phyloP scores from a whole-genome alignment of 345 rosid species.

The Gossypium australe region DNA sequence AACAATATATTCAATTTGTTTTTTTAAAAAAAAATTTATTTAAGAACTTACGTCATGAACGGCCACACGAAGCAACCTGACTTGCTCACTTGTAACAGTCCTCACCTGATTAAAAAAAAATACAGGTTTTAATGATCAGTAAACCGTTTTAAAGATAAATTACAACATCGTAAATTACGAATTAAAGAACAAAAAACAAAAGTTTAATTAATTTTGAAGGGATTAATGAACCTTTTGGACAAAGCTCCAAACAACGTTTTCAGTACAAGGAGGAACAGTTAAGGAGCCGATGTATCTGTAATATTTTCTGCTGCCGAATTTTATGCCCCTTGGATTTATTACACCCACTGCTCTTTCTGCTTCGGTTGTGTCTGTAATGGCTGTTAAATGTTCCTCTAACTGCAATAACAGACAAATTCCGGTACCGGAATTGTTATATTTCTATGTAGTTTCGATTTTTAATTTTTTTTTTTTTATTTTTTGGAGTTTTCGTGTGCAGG shows the following conservation, averaged over 20 bases:
- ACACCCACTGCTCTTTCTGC: constrained; percentile 35
- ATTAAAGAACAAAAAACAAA: not conserved
- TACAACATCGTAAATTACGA: not conserved
- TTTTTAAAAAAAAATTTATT: no score
- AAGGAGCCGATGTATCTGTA: constrained; percentile 83
- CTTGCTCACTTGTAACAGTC: constrained; percentile 55
- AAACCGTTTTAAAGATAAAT: not conserved
- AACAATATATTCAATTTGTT: no score
- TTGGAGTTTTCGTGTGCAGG: no score
- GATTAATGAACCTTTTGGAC: constrained; percentile 38
- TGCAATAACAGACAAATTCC: constrained; percentile 7
- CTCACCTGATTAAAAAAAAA: constrained; percentile 34
- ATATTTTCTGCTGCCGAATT: constrained; percentile 54
- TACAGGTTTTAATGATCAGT: not conserved
- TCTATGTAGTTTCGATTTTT: no score
- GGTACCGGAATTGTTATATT: no score
- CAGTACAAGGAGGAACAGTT: constrained; percentile 81
- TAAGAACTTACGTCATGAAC: constrained; percentile 67
- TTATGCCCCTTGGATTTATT: constrained; percentile 45
- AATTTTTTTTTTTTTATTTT: no score
- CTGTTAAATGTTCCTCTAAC: constrained; percentile 37
- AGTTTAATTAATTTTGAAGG: not conserved
- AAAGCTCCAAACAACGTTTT: constrained; percentile 69
- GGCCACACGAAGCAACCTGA: constrained; percentile 56
- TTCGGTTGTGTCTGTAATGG: constrained; percentile 23